Evolutionary conservation across 2,329 filamentous ascomycete species (phyloP), one percentile per base, ranked within the genome.

Genomic region (Hymenoscyphus linearis): DNA sequence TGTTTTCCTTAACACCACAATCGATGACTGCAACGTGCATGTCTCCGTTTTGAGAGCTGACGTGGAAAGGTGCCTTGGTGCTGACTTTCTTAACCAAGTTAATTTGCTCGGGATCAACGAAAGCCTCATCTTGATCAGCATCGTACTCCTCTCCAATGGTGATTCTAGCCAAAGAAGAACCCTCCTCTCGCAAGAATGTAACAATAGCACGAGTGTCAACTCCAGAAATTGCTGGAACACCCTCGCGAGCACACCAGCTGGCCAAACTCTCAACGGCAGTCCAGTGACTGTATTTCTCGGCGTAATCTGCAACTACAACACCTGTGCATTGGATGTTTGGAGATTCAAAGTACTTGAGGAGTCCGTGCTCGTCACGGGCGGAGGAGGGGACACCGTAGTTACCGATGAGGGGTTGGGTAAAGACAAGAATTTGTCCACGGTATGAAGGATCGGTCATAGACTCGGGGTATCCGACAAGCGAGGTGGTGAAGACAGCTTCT

Each of bases 1-100:
- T 99, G 81, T 99, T 99, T 85, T 99, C 95, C 85, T 99, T 99
- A 69, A 98, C 95, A 81, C 95, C 95, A 73, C 95, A 99, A 79
- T 99, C 95, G 74, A 99, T 89, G 69, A 99, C 84, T 62, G 93
- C 95, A 69, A 99, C 86, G 79, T 99, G 95, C 75, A 91, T 88
- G 72, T 89, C 86, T 66, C 93, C 91, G 68, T 88, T 85, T 35
- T 87, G 85, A 57, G 93, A 92, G 75, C 90, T 89, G 67, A 98
- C 89, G 71, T 98, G 91, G 81, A 98, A 99, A 50, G 95, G 95
- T 66, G 93, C 90, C 82, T 99, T 99, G 77, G 95, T 99, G 82
- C 90, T 96, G 69, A 99, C 95, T 71, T 90, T 90, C 77, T 91
- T 91, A 70, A 98, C 95, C 66, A 98, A 82, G 82, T 99, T 96